Percentiles rank a stretch among this genome's conserved stretches.
These are phyloP conservation scores for Diophrys appendiculata DNA, from an alignment of 73 alveolate genomes.

Conservation along the genomic window DNA sequence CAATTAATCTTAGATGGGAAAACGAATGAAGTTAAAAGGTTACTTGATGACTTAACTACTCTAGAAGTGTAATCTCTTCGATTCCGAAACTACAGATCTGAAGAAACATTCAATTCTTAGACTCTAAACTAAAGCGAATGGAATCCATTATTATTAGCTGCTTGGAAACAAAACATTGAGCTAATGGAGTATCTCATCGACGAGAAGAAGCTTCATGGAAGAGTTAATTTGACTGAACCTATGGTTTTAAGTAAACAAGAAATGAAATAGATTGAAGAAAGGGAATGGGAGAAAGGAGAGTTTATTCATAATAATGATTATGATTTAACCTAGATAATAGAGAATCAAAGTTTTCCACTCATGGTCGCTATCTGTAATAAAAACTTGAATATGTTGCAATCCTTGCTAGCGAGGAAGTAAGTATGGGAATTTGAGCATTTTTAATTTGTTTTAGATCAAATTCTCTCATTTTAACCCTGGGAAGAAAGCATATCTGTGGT, in stretches of 20 bases:
- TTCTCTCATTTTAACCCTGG: not conserved
- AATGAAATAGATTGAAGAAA: not conserved
- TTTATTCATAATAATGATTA: not conserved
- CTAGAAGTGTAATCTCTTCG: not conserved
- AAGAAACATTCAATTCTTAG: not conserved
- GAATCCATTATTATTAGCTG: not conserved
- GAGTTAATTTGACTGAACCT: not conserved
- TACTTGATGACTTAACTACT: no score
- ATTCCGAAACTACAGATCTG: not conserved
- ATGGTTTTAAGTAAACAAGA: not conserved
- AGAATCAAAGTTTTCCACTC: not conserved
- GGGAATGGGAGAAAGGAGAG: not conserved
- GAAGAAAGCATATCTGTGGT: not conserved
- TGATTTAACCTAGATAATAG: not conserved
- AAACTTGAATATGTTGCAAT: not conserved
- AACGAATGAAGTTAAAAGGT: no score
- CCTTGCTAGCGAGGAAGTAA: not conserved
- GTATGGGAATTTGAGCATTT: not conserved
- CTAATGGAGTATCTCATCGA: not conserved
- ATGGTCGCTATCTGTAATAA: not conserved
- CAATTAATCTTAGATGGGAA: no score
- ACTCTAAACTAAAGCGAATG: not conserved
- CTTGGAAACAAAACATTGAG: not conserved
- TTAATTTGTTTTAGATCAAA: not conserved
- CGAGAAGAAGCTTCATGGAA: not conserved